Evolutionary conservation across 495 filamentous ascomycete species (phyloP).

Genomic region (Neurospora sp.): DNA sequence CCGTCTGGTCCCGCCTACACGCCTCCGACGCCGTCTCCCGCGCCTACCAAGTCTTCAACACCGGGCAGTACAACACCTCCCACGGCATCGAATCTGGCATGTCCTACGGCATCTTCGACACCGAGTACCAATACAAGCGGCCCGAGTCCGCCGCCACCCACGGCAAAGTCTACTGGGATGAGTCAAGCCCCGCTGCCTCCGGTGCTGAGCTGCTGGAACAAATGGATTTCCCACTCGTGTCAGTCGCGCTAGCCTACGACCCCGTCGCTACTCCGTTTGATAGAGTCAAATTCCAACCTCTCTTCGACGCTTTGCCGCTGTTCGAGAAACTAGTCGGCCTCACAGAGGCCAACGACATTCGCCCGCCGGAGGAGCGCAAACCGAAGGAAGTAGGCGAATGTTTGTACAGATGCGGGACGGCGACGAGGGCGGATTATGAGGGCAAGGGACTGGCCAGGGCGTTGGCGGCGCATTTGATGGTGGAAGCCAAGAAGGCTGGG

Average conservation of each 20-base stretch:
- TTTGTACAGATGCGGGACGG: constrained; percentile 29
- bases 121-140: constrained; percentile 32
- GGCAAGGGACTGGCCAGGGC: constrained; percentile 25
- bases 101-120: constrained; percentile 38
- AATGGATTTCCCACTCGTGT: constrained; percentile 38
- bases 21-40: constrained; percentile 14
- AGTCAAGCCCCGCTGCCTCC: constrained; percentile 1
- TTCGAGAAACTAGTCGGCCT: constrained; percentile 17
- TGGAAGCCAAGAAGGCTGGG: constrained; percentile 6
- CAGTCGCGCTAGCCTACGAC: constrained; percentile 31
- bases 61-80: neutral
- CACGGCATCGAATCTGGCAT: constrained; percentile 19
- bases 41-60: constrained; percentile 9
- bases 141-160: constrained; percentile 27
- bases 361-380: constrained; percentile 13
- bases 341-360: constrained; percentile 13
- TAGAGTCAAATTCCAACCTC: constrained; percentile 9
- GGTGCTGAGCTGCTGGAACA: constrained; percentile 13
- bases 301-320: constrained; percentile 21
- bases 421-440: constrained; percentile 24
- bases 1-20: constrained; percentile 25
- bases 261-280: constrained; percentile 22
- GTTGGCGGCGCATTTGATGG: constrained; percentile 29
- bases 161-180: constrained; percentile 35
- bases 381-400: constrained; percentile 22